Conservation (phyloP, 139 green algal species). For the Chlamydomonas applanata region DNA sequence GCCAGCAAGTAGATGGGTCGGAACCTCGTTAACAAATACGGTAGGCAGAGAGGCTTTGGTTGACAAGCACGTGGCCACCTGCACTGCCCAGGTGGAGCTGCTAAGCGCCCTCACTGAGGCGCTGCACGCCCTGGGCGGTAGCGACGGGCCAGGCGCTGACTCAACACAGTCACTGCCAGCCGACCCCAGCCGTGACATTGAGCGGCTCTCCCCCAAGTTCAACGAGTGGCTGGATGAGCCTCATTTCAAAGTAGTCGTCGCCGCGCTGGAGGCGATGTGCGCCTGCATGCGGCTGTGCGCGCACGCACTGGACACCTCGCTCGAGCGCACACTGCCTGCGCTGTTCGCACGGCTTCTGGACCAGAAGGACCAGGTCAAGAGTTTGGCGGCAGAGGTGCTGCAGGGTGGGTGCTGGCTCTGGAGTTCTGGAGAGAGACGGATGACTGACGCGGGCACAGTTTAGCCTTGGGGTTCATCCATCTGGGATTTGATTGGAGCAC, state of each 20-base stretch:
- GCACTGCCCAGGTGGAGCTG: slow-evolving; percentile 7
- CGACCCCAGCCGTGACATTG: neutral
- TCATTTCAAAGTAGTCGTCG: neutral
- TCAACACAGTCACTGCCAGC: neutral
- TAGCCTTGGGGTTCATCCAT: no score
- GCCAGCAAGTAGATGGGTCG: no score
- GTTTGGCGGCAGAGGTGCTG: neutral
- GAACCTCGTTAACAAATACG: no score
- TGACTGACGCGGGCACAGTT: no score
- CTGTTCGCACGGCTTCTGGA: slow-evolving; percentile 1
- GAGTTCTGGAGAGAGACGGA: neutral
- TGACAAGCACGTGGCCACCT: no score
- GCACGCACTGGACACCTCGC: neutral
- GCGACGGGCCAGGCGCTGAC: neutral
- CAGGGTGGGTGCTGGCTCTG: neutral
- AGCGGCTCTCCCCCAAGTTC: neutral
- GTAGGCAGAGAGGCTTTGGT: no score
- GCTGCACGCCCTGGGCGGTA: neutral
- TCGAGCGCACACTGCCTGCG: slow-evolving; percentile 1
- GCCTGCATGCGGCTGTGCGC: neutral
- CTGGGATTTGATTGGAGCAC: no score
- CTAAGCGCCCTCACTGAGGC: neutral
- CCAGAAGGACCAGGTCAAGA: slow-evolving; percentile 1
- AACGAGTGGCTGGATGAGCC: neutral
- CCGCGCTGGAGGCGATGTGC: slow-evolving; percentile 6